Evolutionary conservation across 805 yeast genomes (phyloP), one percentile per base, ranked within the genome.

Genomic region (Tetrapisispora pingtungensis): DNA sequence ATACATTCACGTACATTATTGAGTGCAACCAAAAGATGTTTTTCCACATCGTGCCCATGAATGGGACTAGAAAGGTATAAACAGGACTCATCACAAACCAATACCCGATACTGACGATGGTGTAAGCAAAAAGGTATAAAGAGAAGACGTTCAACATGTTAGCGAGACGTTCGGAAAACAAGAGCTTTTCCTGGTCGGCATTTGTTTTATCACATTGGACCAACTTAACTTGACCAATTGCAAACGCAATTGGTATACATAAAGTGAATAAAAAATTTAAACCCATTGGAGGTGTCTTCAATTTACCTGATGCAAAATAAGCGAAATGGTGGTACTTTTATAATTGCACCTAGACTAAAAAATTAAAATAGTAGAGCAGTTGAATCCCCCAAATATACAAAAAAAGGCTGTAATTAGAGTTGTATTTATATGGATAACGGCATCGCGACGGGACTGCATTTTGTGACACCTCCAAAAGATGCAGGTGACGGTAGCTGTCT

Each of bases 11-110:
- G 14, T 41, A 36, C 26, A 41, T 28, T 4, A 35, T n/a, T 5
- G 44, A 41, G 22, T 35, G 35, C 6, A 35, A 31, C 44, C 40
- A 41, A 13, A 41, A 15, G 5, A 41, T 10, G 14, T 34, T 27
- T 8, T 26, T 27, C 37, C 30, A 30, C 10, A 19, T 3, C 3
- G 40, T 27, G 3, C 40, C 40, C 31, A 35, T 15, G 18, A 41
- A 41, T 4, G 32, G 26, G 4, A 35, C 30, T 15, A 35, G 7
- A 10, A 35, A 13, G 1, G 20, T 14, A 31, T 41, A 41, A 14
- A 41, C 17, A 15, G 44, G 31, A 15, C 20, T 30, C 33, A 41
- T 27, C 7, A 41, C 3, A 10, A 17, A 28, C 44, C 44, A 41
- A 31, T 41, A 41, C 4, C 20, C 10, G 6, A 41, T 31, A 22